Base-by-base conservation (phyloP, 306 rosid genomes). In the Luffa acutangula region DNA sequence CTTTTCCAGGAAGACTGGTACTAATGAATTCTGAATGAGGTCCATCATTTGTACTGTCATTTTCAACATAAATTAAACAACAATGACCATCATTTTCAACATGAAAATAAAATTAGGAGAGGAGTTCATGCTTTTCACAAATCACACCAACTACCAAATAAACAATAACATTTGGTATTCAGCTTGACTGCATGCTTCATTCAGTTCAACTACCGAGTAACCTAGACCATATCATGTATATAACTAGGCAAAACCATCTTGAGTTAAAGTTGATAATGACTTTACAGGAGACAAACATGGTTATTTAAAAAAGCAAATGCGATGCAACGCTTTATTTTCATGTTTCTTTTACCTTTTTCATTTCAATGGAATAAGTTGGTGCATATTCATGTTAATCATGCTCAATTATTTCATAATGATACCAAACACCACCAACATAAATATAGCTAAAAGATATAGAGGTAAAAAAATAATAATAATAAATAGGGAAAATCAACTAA, bases 21-120 rank as follows among this genome's bases (percentile, higher is more conserved):
- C 78, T 76, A 2, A 46, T 13, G 75, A 80, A 66, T 48, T 81
- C 89, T 58, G 75, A 70, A 82, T 81, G 82, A 56, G 91, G 86
- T 79, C 81, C 87, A 66, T 65, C 83, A 70, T 80, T 89, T 85
- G 81, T 84, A 83, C 98, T 89, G 81, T 59, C 67, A 59, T 58
- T 57, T 70, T 80, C 64, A 67, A 76, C 52, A 54, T 7, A 39
- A 56, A 76, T 17, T 7, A 73, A 77, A 51, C 25, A 70, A 51
- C 37, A 36, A 69, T 45, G 78, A 51, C 15, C 12, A 74, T 51
- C 52, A 51, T 8, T 31, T 15, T 17, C 51, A 48, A 34, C 78
- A 74, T 51, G n/a, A 73, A 73, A 49, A 48, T 46, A 46, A 5
- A 49, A 73, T 43, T 72, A 21, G 51, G 52, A 70, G n/a, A 0